Conservation (phyloP, 345 rosid species). For the Pistacia vera region DNA sequence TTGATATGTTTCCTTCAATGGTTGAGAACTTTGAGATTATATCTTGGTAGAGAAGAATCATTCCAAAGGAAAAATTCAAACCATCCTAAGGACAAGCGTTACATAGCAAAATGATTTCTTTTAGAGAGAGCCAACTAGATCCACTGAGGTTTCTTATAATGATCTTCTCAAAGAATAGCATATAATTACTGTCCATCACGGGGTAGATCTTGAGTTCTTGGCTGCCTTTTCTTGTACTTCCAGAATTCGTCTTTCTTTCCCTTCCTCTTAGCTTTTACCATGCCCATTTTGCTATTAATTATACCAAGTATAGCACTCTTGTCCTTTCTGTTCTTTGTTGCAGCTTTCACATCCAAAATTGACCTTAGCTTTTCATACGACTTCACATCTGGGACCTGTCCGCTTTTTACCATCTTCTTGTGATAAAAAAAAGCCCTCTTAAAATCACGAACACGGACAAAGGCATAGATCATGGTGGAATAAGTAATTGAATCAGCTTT, state of each 20-base stretch:
- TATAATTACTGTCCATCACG: not conserved
- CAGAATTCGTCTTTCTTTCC: slow-evolving; percentile 92
- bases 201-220: slow-evolving; percentile 21
- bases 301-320: slow-evolving; percentile 83
- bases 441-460: slow-evolving; percentile 83
- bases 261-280: slow-evolving; percentile 56
- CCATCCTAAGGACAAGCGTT: not conserved
- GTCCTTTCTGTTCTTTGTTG: slow-evolving; percentile 65
- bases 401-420: slow-evolving; percentile 83
- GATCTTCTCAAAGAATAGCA: not conserved
- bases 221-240: slow-evolving; percentile 63
- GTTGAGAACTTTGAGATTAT: not conserved
- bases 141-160: not conserved
- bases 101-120: not conserved
- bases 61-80: not conserved
- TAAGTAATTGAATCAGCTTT: slow-evolving; percentile 85
- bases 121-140: not conserved
- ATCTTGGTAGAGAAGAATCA: not conserved
- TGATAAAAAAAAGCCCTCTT: slow-evolving; percentile 87
- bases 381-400: slow-evolving; percentile 75
- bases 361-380: slow-evolving; percentile 80
- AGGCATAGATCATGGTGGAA: slow-evolving; percentile 87
- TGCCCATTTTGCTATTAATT: slow-evolving; percentile 69
- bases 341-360: slow-evolving; percentile 75
- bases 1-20: not conserved